Evolutionary conservation across 202 grass and related monocot species (phyloP), one percentile per base, ranked within the genome.

Genomic region (Setaria italica): DNA sequence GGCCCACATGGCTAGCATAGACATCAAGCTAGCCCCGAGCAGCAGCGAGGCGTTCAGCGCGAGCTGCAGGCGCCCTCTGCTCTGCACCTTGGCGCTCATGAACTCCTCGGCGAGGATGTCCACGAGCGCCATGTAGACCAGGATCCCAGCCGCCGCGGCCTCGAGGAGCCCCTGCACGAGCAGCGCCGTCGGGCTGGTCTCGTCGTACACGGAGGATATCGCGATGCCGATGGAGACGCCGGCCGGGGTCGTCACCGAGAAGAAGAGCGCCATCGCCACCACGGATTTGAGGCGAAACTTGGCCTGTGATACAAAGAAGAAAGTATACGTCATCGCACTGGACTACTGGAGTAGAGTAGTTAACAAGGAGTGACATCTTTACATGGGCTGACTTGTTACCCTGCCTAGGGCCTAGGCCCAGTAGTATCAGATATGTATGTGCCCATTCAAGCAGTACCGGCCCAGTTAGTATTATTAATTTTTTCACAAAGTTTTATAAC

Each of bases 31-130:
- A 0, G 87, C 87, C 20, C 94, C 94, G 48, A 86, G 25, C n/a
- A 95, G 87, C n/a, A 95, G 34, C 4, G 80, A 86, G 11, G 87
- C 17, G 72, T 90, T 90, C 46, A 93, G 67, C 0, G 37, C n/a
- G 0, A 92, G 49, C 78, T 89, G 90, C 59, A 97, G 56, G 3
- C 39, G 77, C 20, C 47, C 66, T 0, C 81, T 90, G 35, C 66
- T 93, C 74, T 95, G 92, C 76, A 93, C 92, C 48, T 64, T 67
- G 17, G 58, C 43, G 59, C 83, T 93, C 56, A 65, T 89, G 76
- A 97, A 95, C 20, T 97, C 95, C 66, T 95, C 88, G 3, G 91
- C 92, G 11, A 97, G 91, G 57, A 97, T 79, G 78, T 97, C 89
- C 8, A 95, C 87, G 21, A 97, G 92, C 2, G 92, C 86, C 95